Evolutionary conservation across 768 basidiomycete genomes (phyloP).

Genomic region (Strobilomyces confusus): DNA sequence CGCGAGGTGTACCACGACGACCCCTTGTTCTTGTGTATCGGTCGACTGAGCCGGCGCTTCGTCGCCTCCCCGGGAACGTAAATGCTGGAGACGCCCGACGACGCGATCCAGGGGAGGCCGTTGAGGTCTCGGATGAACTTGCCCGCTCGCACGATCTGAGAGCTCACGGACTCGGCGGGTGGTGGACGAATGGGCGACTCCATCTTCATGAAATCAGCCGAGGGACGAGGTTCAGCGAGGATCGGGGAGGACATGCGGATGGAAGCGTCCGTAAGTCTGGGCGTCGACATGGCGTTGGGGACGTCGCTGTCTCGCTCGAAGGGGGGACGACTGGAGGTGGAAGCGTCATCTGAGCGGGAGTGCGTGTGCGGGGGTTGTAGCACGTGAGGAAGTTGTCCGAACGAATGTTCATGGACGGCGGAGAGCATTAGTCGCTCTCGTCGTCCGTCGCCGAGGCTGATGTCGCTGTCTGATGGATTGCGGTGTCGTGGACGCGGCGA

Average conservation of each 20-base stretch:
- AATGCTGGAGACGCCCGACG: constrained; percentile 44
- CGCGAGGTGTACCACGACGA: constrained; percentile 28
- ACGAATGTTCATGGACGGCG: constrained; percentile 22
- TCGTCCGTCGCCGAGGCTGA: constrained; percentile 20
- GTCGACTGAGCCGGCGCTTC: constrained; percentile 28
- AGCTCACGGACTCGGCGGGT: constrained; percentile 32
- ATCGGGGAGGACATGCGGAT: constrained; percentile 34
- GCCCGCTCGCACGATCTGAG: constrained; percentile 35
- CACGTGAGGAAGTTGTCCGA: constrained; percentile 16
- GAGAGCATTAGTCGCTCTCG: constrained; percentile 25
- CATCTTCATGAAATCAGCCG: constrained; percentile 49
- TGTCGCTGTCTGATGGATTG: constrained; percentile 18
- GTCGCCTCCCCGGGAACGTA: constrained; percentile 40
- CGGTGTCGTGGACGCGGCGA: constrained; percentile 20
- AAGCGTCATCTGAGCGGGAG: constrained; percentile 22
- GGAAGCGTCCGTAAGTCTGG: constrained; percentile 23
- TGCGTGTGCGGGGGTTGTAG: constrained; percentile 10
- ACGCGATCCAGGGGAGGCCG: constrained; percentile 45
- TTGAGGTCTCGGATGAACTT: constrained; percentile 38
- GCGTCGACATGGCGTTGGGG: constrained; percentile 30
- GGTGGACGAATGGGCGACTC: constrained; percentile 38
- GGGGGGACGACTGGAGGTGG: constrained; percentile 22
- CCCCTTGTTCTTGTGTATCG: constrained; percentile 23
- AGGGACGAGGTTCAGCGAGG: constrained; percentile 39
- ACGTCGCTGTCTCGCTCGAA: constrained; percentile 21